Base-by-base conservation (phyloP, 768 basidiomycete genomes). In the Galerina sulciceps region DNA sequence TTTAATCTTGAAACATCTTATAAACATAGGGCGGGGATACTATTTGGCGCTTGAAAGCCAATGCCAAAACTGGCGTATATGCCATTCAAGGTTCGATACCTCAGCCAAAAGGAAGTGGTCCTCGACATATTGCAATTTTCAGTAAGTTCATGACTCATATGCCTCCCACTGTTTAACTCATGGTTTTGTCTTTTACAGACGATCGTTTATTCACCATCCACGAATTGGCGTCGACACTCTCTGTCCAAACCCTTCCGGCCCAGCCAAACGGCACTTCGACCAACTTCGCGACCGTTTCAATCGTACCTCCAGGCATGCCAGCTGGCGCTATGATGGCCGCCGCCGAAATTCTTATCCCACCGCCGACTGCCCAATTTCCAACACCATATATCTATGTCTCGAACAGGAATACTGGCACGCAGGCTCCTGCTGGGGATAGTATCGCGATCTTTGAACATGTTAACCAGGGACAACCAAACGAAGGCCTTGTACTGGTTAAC, bases 101-200 rank as follows among this genome's bases (percentile, higher is more conserved):
- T 42, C 85, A 85, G 52, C 84, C 85, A 3, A 63, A 68, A 17
- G 87, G 86, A n/a, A 86, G 85, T 52, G 89, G 89, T 1, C 90
- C 90, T 2, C 77, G 89, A 42, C 74, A 74, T 44, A 73, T 73
- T 34, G 69, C 68, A 3, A 65, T 74, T 38, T 65, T 64, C 60
- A 67, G 73, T 71, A 53, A 45, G 62, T 81, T 82, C 67, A 77
- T 77, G 17, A 73, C 22, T n/a, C 9, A 20, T 6, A 20, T 31
- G 3, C 26, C 15, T 37, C 15, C 11, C 34, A 4, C 15, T 49
- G 6, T 42, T 41, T 4, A 14, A 46, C 53, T 23, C 37, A 15
- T 41, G 18, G 38, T 4, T 31, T 34, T 43, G 15, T 36, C 35
- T 36, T 40, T 23, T 38, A 15, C 20, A 85, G 85, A 81, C 46